These are phyloP conservation scores for Diaporthe velutina DNA, from an alignment of 2,329 filamentous ascomycete species.

Conservation along the genomic window DNA sequence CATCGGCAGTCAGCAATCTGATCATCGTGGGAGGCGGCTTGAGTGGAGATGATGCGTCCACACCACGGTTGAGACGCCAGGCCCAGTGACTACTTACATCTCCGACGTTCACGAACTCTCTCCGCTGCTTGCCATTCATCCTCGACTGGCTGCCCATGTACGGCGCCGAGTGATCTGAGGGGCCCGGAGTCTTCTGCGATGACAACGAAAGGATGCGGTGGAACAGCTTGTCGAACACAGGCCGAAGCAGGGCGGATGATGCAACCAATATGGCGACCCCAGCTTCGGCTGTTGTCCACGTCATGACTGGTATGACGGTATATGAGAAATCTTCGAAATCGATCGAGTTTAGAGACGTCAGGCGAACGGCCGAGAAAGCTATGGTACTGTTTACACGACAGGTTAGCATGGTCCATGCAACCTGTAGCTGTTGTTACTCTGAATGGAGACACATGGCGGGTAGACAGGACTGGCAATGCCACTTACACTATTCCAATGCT, in stretches of 20 bases:
- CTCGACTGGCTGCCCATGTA: slow-evolving; percentile 20
- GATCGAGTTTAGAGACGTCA: slow-evolving; percentile 42
- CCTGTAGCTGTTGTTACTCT: too few species aligned
- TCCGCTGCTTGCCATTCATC: slow-evolving; percentile 27
- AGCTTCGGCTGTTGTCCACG: slow-evolving; percentile 45
- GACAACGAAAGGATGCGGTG: slow-evolving; percentile 40
- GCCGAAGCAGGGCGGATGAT: slow-evolving; percentile 44
- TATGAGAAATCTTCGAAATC: slow-evolving; percentile 45
- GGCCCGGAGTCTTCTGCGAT: neutral
- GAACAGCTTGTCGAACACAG: slow-evolving; percentile 44
- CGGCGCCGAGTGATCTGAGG: neutral
- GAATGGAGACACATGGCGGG: neutral
- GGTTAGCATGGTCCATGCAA: neutral
- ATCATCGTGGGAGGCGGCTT: neutral
- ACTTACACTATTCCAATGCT: slow-evolving; percentile 47
- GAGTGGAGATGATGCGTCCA: neutral
- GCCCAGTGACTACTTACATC: slow-evolving; percentile 15
- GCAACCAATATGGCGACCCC: slow-evolving; percentile 45
- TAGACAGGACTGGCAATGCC: neutral
- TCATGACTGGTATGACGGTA: slow-evolving; percentile 42
- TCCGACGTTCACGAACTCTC: slow-evolving; percentile 38
- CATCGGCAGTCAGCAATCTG: neutral
- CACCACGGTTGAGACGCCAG: neutral
- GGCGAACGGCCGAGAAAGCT: slow-evolving; percentile 49
- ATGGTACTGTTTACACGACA: slow-evolving; percentile 37